These are phyloP conservation scores for Mortierella sp. DNA, from an alignment of 371 early-diverging fungal species.

Conservation along the genomic window DNA sequence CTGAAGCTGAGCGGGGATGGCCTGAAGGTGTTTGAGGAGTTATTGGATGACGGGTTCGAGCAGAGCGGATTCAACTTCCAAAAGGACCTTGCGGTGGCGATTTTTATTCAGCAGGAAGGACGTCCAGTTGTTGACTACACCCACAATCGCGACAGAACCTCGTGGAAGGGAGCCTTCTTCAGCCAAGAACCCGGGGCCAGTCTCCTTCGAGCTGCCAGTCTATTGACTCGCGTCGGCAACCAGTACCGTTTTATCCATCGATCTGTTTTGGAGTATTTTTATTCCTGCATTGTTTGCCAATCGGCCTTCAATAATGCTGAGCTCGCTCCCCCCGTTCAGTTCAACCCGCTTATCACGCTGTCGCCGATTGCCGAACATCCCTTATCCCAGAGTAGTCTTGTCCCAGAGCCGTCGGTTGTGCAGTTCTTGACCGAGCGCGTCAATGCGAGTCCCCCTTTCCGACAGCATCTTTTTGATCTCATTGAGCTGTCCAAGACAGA, in stretches of 20 bases:
- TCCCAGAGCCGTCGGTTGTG: background rate
- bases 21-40: no score
- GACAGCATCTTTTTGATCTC: background rate
- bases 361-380: background rate
- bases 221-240: background rate
- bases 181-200: background rate
- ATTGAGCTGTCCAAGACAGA: background rate
- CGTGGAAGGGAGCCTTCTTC: background rate
- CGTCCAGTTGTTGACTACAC: no score
- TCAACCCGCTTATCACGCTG: fast-evolving
- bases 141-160: no score
- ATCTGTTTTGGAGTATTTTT: background rate
- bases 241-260: background rate
- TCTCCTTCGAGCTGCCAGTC: background rate
- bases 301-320: background rate
- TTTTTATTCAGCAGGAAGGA: no score
- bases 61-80: no score
- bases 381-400: background rate
- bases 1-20: no score
- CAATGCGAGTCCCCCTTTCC: background rate
- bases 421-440: background rate
- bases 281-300: background rate
- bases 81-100: no score
- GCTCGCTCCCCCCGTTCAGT: background rate
- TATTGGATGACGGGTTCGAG: no score